Evolutionary conservation across 371 early-diverging fungal genomes (phyloP), one percentile per base, ranked within the genome.

Genomic region (Synchytrium microbalum): DNA sequence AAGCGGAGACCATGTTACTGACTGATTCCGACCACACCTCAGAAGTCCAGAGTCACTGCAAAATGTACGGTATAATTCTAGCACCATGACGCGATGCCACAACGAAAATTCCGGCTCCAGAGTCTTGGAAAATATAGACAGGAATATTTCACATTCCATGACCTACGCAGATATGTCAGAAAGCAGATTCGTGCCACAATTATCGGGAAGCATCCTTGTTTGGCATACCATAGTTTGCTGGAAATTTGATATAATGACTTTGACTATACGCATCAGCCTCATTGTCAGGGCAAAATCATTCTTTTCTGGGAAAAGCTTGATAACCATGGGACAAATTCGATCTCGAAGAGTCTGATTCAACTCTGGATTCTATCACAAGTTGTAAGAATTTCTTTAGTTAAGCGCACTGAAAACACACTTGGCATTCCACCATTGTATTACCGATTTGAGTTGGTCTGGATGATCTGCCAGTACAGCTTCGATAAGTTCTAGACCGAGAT

Each of bases 121-220:
- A 16, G 91, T 80, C 68, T 91, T 88, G 33, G 87, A 80, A 67
- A 93, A 81, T 82, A 95, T 88, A 3, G 92, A 85, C 54, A 97
- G 69, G 63, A 95, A 93, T 30, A 96, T 90, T 69, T 96, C 96
- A 72, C 93, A 92, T 65, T 95, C 96, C 72, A 88, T 90, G 8
- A 79, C 67, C 89, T 88, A 68, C 24, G 29, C 19, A 53, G 27
- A 61, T 25, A 27, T 59, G 14, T 32, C 30, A 25, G n/a, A n/a
- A n/a, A 51, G 13, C 51, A 51, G n/a, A 58, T 29, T 32, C 56
- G 14, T n/a, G 57, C 26, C 23, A 58, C 14, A 2, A 62, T 26
- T 25, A 28, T 25, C 26, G 0, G 60, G n/a, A 2, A 3, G 53
- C 13, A 13, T 24, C 27, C 0, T 5, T 38, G 10, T 38, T 10